phyloP scores from a whole-genome alignment of 2,329 filamentous ascomycete species.

The Pseudocercospora ulei region DNA sequence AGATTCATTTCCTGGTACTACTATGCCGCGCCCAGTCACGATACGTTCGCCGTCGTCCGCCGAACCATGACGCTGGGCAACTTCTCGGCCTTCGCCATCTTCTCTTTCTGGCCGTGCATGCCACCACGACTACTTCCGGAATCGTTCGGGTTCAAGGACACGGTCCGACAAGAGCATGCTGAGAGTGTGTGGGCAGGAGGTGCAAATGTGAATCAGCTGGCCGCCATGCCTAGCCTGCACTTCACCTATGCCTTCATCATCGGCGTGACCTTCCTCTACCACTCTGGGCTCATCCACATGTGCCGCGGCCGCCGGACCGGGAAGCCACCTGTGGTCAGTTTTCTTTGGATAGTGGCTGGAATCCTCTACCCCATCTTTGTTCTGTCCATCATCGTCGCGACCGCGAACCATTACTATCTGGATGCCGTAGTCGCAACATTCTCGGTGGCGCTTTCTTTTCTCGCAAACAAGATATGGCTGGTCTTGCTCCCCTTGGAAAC shows the following conservation, averaged over 20 bases:
- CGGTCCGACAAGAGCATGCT: conserved; percentile 42
- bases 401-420: conserved; percentile 54
- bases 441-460: conserved; percentile 43
- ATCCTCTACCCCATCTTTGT: conserved; percentile 41
- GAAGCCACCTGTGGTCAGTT: conserved; percentile 17
- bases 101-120: conserved; percentile 48
- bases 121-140: conserved; percentile 42
- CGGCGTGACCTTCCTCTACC: conserved; percentile 46
- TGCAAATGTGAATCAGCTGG: conserved; percentile 41
- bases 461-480: conserved; percentile 44
- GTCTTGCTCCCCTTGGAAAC: conserved; percentile 47
- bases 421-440: conserved; percentile 46
- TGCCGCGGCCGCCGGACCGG: conserved; percentile 35
- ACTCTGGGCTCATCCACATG: conserved; percentile 41
- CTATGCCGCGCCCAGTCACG: conserved; percentile 47
- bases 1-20: conserved; percentile 58
- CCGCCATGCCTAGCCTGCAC: conserved; percentile 45
- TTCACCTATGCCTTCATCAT: conserved; percentile 48
- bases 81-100: conserved; percentile 46
- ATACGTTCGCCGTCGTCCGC: conserved; percentile 39
- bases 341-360: conserved; percentile 37
- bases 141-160: conserved; percentile 42
- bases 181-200: conserved; percentile 42
- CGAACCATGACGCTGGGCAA: conserved; percentile 46
- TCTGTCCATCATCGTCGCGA: conserved; percentile 48